These are phyloP conservation scores for Graphiopsis chlorocephala DNA, from an alignment of 2,329 filamentous ascomycete species.

Conservation along the genomic window DNA sequence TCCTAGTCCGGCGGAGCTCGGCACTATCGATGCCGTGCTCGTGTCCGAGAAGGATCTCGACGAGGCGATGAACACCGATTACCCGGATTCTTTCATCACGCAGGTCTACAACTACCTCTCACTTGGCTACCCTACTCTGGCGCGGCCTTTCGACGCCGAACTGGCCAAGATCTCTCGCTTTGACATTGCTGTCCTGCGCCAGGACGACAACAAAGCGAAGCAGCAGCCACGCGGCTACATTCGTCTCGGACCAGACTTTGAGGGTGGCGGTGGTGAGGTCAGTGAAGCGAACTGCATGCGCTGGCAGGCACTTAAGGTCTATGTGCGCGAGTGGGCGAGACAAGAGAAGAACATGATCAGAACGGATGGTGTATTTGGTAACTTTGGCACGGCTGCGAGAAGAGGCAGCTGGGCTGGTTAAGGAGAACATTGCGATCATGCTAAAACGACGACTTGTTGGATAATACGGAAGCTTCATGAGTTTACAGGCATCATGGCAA, in stretches of 20 bases:
- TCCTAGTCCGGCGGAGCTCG: conserved; percentile 19
- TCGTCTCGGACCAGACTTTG: conserved; percentile 49
- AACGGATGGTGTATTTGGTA: conserved; percentile 31
- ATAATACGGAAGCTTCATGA: neutral
- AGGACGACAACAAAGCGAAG: conserved; percentile 64
- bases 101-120: conserved; percentile 98
- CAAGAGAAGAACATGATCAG: conserved; percentile 71
- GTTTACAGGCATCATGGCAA: neutral
- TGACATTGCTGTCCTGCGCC: conserved; percentile 63
- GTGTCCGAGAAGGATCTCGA: conserved; percentile 42
- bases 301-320: conserved; percentile 79
- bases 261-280: conserved; percentile 43
- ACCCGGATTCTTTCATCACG: conserved; percentile 80
- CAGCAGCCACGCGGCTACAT: conserved; percentile 68
- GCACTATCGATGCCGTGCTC: conserved; percentile 41
- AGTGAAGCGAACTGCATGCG: conserved; percentile 59
- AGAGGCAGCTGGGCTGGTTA: conserved; percentile 46
- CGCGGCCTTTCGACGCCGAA: conserved; percentile 79
- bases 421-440: neutral
- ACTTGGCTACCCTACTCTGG: conserved; percentile 83
- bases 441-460: neutral
- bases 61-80: conserved; percentile 58
- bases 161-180: conserved; percentile 77
- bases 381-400: conserved; percentile 44
- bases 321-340: conserved; percentile 85